Base-by-base conservation (phyloP, 2,329 filamentous ascomycete genomes). In the Lachnum nothofagi region DNA sequence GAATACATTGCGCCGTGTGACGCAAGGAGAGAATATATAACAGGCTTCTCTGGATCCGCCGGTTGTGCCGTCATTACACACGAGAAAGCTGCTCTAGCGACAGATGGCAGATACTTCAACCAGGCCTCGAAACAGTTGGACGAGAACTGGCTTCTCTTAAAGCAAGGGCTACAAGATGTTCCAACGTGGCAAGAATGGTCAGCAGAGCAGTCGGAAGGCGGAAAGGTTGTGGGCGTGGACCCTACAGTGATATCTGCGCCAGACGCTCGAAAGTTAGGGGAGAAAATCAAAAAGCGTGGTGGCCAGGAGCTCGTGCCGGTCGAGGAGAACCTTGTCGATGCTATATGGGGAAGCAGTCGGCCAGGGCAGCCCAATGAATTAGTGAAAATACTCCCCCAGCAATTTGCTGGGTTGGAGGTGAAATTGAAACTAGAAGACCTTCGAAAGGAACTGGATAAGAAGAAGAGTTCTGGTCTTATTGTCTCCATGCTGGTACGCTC, bases 1-100 rank as follows among this genome's bases (percentile, higher is more conserved):
- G 93, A 98, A 72, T 98, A 98, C 70, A 96, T 96, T 68, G 93
- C 93, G 43, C 83, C 85, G n/a, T 95, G 89, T 67, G 93, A 98
- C 73, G 91, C 80, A 53, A 83, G 93, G 59, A 84, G 93, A 74
- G 88, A 85, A 65, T 96, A 85, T 64, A 95, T 98, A 60, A 91
- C 83, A 53, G 91, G 93, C 22, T 98, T 98, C 69, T 89, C 88
- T 50, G 93, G 93, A 47, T 98, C 93, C 8, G 91, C 93, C 37
- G 93, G 93, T 50, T 95, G 88, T 56, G 93, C 91, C 33, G 85
- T 98, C 43, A 78, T 98, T 48, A 93, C 91, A 2, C 78, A 81
- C 42, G 84, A 89, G 44, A 91, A 91, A 68, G 93, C 93, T 14
- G 88, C 89, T 12, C 73, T 98, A 49, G 89, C 93, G 10, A 98